Percentiles rank a stretch among this genome's conserved stretches.
These are phyloP conservation scores for Bruguiera gymnorhiza DNA, from an alignment of 345 rosid species.

Conservation along the genomic window DNA sequence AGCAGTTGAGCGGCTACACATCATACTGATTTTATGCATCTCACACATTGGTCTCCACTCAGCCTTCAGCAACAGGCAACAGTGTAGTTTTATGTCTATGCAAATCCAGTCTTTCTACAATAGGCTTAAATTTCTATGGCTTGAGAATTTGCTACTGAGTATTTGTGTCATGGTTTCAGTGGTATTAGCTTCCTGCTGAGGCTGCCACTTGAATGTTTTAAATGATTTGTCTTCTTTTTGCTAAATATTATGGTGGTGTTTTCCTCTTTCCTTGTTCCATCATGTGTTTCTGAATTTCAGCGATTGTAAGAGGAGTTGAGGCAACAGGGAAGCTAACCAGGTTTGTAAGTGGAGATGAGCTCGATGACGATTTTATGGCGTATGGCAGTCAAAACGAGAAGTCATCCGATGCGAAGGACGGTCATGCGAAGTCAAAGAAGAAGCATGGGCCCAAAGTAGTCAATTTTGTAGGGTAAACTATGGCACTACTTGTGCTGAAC, in stretches of 20 bases:
- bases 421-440: conserved; percentile 41
- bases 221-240: neutral
- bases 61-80: no score
- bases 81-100: no score
- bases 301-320: conserved; percentile 28
- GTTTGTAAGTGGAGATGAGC: conserved; percentile 78
- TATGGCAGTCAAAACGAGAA: conserved; percentile 29
- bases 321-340: conserved; percentile 60
- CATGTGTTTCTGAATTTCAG: conserved; percentile 31
- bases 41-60: no score
- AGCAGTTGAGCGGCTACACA: no score
- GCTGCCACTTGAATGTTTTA: neutral
- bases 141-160: no score
- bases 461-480: conserved; percentile 48
- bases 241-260: neutral
- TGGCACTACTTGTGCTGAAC: neutral
- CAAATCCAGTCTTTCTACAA: no score
- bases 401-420: conserved; percentile 27
- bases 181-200: no score
- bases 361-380: conserved; percentile 69
- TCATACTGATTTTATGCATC: no score
- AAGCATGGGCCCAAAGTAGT: conserved; percentile 67
- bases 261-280: conserved; percentile 1
- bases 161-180: no score
- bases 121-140: no score